phyloP scores from a whole-genome alignment of 2,329 filamentous ascomycete genomes.

The Sporothrix curviconia region DNA sequence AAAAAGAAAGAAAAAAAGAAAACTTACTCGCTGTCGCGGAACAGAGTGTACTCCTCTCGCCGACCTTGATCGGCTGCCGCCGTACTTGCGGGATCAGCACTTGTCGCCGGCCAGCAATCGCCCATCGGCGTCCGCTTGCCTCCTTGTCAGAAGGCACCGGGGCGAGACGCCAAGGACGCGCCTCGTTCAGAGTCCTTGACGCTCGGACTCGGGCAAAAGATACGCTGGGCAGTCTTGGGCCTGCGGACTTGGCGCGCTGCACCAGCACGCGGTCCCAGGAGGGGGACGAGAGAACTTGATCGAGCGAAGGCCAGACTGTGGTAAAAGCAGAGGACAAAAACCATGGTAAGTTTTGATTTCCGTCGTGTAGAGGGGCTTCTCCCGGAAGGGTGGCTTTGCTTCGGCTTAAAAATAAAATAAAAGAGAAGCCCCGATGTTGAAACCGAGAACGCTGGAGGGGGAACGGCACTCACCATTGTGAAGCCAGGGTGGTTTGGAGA shows the following conservation, averaged over 20 bases:
- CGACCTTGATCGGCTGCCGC: conserved; percentile 93
- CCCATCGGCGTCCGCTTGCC: conserved; percentile 83
- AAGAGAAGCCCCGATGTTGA: too few relatives aligned
- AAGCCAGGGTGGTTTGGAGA: not conserved
- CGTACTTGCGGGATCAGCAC: conserved; percentile 97
- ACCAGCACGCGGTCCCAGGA: conserved; percentile 97
- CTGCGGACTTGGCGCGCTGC: conserved; percentile 96
- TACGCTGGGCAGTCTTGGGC: conserved; percentile 89
- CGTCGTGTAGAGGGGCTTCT: not conserved
- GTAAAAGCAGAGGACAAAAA: not conserved
- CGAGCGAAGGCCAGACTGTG: conserved; percentile 69
- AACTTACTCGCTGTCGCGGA: conserved; percentile 97
- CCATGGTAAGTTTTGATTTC: too few relatives aligned
- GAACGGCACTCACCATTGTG: conserved; percentile 23
- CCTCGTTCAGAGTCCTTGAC: conserved; percentile 99
- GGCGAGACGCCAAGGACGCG: conserved; percentile 92
- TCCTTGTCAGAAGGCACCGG: conserved; percentile 81
- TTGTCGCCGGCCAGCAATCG: conserved; percentile 78
- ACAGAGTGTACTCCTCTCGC: conserved; percentile 95
- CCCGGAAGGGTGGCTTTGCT: not conserved
- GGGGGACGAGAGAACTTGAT: conserved; percentile 91
- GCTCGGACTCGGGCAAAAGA: conserved; percentile 94
- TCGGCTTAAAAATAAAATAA: not conserved
- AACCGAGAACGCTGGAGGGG: not conserved
- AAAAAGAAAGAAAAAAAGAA: too few relatives aligned